Evolutionary conservation across 495 filamentous ascomycete genomes (phyloP).

Genomic region (Aspergillus sclerotioniger): DNA sequence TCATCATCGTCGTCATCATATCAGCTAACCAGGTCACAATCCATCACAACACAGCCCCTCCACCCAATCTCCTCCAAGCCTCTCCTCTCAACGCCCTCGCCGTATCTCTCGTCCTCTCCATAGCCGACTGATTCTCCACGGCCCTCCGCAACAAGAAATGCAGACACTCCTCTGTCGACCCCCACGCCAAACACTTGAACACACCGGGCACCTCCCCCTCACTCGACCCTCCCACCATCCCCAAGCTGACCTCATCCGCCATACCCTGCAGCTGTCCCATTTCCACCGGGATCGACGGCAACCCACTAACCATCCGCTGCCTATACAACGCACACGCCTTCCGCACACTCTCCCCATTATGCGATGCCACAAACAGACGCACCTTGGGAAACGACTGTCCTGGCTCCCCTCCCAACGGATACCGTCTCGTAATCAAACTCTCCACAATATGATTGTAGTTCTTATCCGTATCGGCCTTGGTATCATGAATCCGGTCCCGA

Average conservation of each 20-base stretch:
- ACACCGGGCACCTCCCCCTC: conserved; percentile 44
- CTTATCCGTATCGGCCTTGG: conserved; percentile 38
- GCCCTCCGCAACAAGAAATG: conserved; percentile 79
- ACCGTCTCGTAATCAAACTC: conserved; percentile 61
- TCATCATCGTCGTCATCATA: background rate
- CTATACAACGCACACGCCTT: conserved; percentile 37
- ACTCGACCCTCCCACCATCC: conserved; percentile 50
- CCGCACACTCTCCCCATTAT: conserved; percentile 42
- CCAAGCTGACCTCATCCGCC: conserved; percentile 86
- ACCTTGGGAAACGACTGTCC: conserved; percentile 26
- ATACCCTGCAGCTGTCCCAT: conserved; percentile 89
- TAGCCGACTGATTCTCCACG: conserved; percentile 81
- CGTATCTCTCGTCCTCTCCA: conserved; percentile 64
- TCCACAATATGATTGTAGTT: conserved; percentile 42
- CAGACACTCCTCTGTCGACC: conserved; percentile 78
- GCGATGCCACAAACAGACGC: conserved; percentile 22
- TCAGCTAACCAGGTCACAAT: background rate
- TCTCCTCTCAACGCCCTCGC: conserved; percentile 65
- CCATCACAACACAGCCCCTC: background rate
- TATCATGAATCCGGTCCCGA: conserved; percentile 37
- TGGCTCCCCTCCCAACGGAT: conserved; percentile 67
- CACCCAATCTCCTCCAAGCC: conserved; percentile 52
- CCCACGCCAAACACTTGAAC: conserved; percentile 88
- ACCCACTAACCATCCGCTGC: conserved; percentile 35
- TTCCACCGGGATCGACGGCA: conserved; percentile 53